Evolutionary conservation across 2,329 filamentous ascomycete genomes (phyloP).

Genomic region (Daldinia sp.): DNA sequence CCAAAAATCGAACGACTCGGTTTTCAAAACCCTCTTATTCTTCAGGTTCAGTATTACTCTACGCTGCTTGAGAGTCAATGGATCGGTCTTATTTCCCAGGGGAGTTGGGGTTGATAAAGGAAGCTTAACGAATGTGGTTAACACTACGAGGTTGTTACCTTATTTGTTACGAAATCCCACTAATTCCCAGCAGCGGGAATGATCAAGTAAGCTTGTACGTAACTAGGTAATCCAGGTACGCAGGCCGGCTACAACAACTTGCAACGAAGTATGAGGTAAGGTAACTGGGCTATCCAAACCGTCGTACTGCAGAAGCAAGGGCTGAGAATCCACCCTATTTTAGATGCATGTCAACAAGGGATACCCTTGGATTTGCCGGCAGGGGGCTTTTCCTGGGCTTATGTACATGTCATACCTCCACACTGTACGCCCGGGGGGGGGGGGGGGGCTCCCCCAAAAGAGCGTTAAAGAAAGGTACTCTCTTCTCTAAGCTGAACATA

Average conservation of each 20-base stretch:
- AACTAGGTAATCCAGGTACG: neutral
- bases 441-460: slow-evolving; percentile 19
- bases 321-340: slow-evolving; percentile 13
- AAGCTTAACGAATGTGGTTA: slow-evolving; percentile 11
- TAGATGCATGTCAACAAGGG: slow-evolving; percentile 34
- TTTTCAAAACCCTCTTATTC: neutral
- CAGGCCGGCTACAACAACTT: neutral
- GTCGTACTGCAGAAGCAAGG: slow-evolving; percentile 11
- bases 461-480: neutral
- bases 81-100: slow-evolving; percentile 6
- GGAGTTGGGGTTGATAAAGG: slow-evolving; percentile 5
- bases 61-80: neutral
- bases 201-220: neutral
- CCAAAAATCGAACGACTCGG: neutral
- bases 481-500: neutral
- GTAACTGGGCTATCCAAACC: neutral
- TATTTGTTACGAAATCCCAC: slow-evolving; percentile 22
- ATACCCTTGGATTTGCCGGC: slow-evolving; percentile 32
- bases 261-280: slow-evolving; percentile 1
- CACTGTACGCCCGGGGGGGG: slow-evolving; percentile 18
- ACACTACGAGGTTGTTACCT: slow-evolving; percentile 18
- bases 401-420: slow-evolving; percentile 18
- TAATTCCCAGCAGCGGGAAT: slow-evolving; percentile 6
- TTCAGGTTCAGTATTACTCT: neutral
- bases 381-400: slow-evolving; percentile 30